Percentiles rank a stretch among this genome's conserved stretches.
Evolutionary conservation across 345 rosid genomes (phyloP).

Genomic region (Excoecaria agallocha): DNA sequence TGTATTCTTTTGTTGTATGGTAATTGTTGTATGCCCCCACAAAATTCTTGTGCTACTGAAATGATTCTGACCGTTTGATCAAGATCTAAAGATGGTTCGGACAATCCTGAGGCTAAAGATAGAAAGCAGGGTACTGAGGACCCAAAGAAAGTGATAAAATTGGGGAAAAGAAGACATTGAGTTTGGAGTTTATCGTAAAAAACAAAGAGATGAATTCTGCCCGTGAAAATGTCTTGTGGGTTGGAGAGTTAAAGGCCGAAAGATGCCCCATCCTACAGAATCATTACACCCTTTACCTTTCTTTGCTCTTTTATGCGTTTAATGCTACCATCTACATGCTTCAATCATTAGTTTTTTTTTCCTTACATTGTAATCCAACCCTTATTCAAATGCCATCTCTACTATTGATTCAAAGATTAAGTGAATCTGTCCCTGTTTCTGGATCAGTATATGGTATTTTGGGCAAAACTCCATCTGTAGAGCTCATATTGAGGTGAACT

Average conservation of each 20-base stretch:
- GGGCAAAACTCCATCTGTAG: no score
- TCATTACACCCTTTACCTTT: slow-evolving; percentile 24
- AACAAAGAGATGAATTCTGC: slow-evolving; percentile 37
- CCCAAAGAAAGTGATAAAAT: slow-evolving; percentile 32
- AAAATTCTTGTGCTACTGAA: neutral
- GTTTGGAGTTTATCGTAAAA: slow-evolving; percentile 32
- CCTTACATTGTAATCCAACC: neutral
- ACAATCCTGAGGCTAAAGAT: neutral
- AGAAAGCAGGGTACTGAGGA: neutral
- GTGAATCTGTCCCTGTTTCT: no score
- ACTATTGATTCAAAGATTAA: no score
- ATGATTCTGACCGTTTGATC: slow-evolving; percentile 25
- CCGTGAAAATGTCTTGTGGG: slow-evolving; percentile 45
- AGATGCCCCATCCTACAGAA: slow-evolving; percentile 25
- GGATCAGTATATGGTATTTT: no score
- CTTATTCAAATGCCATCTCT: neutral
- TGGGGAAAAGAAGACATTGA: slow-evolving; percentile 16
- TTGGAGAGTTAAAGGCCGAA: no score
- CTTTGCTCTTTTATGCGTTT: neutral
- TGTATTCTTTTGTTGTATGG: slow-evolving; percentile 17
- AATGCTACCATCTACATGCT: slow-evolving; percentile 15
- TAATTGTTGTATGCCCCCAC: neutral
- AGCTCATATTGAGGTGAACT: no score
- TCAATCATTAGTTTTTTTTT: slow-evolving; percentile 13
- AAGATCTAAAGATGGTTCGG: neutral